Evolutionary conservation across 2,329 filamentous ascomycete species (phyloP).

Genomic region (Penicillium aurantiogriseum): DNA sequence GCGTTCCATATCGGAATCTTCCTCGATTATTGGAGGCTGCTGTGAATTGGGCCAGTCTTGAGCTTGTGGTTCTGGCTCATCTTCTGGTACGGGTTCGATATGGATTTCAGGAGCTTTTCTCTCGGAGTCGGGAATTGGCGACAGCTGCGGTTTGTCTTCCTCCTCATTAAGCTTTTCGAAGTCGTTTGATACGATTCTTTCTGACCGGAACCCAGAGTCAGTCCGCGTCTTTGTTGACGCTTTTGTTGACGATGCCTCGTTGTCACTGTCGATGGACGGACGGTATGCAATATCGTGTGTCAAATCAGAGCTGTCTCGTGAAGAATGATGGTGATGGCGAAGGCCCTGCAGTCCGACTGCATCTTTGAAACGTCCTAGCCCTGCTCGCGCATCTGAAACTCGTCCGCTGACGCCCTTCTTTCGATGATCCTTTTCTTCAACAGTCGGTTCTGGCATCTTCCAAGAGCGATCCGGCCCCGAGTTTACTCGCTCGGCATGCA

Average conservation of each 20-base stretch:
- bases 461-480: constrained; percentile 32
- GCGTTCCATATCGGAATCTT: constrained; percentile 30
- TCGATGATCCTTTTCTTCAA: constrained; percentile 43
- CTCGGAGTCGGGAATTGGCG: constrained; percentile 13
- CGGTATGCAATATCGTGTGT: constrained; percentile 30
- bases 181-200: constrained; percentile 21
- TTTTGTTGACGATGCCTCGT: constrained; percentile 19
- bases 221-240: constrained; percentile 10
- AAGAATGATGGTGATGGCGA: constrained; percentile 41
- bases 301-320: constrained; percentile 36
- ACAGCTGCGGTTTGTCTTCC: constrained; percentile 14
- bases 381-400: constrained; percentile 76
- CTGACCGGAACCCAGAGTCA: constrained; percentile 17
- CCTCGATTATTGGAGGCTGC: constrained; percentile 24
- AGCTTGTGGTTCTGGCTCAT: constrained; percentile 17
- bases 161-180: constrained; percentile 17
- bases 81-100: constrained; percentile 28
- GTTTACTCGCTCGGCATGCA: constrained; percentile 29
- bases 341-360: constrained; percentile 61
- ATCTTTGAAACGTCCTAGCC: constrained; percentile 81
- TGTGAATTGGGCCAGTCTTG: constrained; percentile 16
- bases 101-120: constrained; percentile 35
- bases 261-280: constrained; percentile 31
- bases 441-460: constrained; percentile 30
- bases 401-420: constrained; percentile 77